A percentile compares a stretch with the other conserved stretches of the same genome.
Evolutionary conservation across 179 eudicot species (phyloP).

Genomic region (Corrigiola litoralis): DNA sequence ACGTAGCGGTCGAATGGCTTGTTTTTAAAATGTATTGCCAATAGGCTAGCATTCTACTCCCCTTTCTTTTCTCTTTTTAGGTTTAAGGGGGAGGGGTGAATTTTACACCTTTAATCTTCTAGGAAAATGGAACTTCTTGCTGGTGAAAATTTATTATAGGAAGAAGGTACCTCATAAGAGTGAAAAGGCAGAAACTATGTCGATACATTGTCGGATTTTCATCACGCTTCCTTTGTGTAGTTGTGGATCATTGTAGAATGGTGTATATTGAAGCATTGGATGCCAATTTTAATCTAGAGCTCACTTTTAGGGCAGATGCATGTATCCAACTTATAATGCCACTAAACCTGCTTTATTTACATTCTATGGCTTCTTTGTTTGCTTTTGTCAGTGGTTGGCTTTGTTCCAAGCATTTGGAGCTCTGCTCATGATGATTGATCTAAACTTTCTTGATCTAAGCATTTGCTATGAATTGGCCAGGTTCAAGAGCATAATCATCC

Average conservation of each 20-base stretch:
- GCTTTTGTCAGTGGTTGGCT: not conserved
- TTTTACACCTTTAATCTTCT: too few relatives aligned
- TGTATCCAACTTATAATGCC: not conserved
- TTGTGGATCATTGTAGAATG: not conserved
- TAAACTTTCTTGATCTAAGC: not conserved
- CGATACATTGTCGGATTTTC: too few relatives aligned
- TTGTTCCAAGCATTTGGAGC: not conserved
- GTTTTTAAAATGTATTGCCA: too few relatives aligned
- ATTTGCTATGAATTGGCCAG: conserved; percentile 28
- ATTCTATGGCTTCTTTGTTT: not conserved
- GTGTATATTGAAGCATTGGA: not conserved
- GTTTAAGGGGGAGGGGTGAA: too few relatives aligned
- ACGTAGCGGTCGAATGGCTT: too few relatives aligned
- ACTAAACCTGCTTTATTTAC: too few relatives aligned
- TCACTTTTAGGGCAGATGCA: too few relatives aligned
- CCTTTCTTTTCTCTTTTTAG: too few relatives aligned
- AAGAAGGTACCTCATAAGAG: not conserved
- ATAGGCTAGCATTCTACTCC: too few relatives aligned
- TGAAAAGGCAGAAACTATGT: not conserved
- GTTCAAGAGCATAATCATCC: conserved; percentile 84
- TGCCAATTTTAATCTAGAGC: too few relatives aligned
- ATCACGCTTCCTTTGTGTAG: not conserved
- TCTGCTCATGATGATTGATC: not conserved
- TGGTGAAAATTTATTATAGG: too few relatives aligned
- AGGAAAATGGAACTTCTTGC: too few relatives aligned